Evolutionary conservation across 139 green algal genomes (phyloP), one percentile per base, ranked within the genome.

Genomic region (Volvox africanus): DNA sequence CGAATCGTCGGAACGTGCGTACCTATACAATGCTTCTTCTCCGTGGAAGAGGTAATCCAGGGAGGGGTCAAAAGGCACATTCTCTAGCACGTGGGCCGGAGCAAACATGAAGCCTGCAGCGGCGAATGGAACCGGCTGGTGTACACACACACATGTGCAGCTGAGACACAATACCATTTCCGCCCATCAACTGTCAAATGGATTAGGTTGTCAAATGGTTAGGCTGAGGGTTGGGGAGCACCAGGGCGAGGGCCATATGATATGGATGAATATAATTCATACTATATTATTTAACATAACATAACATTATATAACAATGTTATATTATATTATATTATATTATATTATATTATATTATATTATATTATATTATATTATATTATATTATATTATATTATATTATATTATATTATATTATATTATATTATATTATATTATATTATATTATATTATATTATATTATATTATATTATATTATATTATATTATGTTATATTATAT

Each of bases 11-110:
- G 44, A 24, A 35, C 1, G 65, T 22, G 61, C 9, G 76, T 82
- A 88, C 83, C 83, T 88, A 68, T 88, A 88, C 35, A 88, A 65
- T 68, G 44, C 26, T 68, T 88, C 83, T 26, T 88, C 83, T 0
- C 83, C 83, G 21, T 88, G 67, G 24, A 88, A 88, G 32, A 88
- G 67, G 67, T 50, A 80, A 1, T 67, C 22, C 35, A 88, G 65
- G 67, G 35, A 61, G 67, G 83, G 83, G 67, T 88, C 83, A 35
- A 68, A 80, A 22, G 83, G 83, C 67, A 88, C 83, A 14, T 88
- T 65, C 1, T 44, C 22, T 22, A 88, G 35, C 24, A 88, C 35
- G 30, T 1, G 19, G 2, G 83, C 67, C 11, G 35, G 83, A 2
- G 13, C 83, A 24, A 88, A 88, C 67, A 80, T 80, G 83, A 88